Conservation (phyloP, 495 filamentous ascomycete species). For the Annulohypoxylon maeteangense region DNA sequence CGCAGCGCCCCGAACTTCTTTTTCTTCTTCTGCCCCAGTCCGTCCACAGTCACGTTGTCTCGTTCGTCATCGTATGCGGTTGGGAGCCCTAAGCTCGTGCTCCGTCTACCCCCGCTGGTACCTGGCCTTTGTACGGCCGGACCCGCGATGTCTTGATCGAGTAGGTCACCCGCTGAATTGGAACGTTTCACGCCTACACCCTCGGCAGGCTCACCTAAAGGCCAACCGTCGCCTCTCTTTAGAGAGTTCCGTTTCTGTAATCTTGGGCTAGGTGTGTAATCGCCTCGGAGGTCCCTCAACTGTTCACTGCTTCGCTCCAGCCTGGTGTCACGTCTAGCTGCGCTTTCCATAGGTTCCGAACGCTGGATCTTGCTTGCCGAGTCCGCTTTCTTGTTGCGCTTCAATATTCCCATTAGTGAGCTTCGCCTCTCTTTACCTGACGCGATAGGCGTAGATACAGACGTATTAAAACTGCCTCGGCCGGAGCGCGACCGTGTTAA, state of each 20-base stretch:
- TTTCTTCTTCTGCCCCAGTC: constrained; percentile 62
- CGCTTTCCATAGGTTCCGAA: constrained; percentile 56
- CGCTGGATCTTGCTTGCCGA: constrained; percentile 54
- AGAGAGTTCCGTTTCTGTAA: constrained; percentile 49
- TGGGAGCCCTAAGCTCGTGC: constrained; percentile 33
- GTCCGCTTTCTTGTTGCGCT: constrained; percentile 56
- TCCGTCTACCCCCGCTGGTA: constrained; percentile 28
- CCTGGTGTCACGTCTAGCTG: constrained; percentile 61
- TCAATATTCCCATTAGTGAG: constrained; percentile 59
- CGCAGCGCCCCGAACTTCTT: constrained; percentile 68
- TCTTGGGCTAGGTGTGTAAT: constrained; percentile 40
- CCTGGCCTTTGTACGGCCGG: constrained; percentile 17
- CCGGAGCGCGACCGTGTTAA: constrained; percentile 50
- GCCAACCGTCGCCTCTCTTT: constrained; percentile 31
- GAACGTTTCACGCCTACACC: constrained; percentile 35
- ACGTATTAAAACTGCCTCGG: constrained; percentile 43
- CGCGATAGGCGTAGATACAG: constrained; percentile 36
- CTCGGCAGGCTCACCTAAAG: constrained; percentile 21
- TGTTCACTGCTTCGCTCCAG: constrained; percentile 60
- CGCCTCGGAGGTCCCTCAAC: constrained; percentile 47
- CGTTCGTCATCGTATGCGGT: constrained; percentile 19
- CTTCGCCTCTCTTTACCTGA: constrained; percentile 40
- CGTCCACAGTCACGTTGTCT: constrained; percentile 43
- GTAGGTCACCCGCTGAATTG: constrained; percentile 48
- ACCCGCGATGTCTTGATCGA: constrained; percentile 14